Base-by-base conservation (phyloP, 495 filamentous ascomycete genomes). In the Parathielavia appendiculata region DNA sequence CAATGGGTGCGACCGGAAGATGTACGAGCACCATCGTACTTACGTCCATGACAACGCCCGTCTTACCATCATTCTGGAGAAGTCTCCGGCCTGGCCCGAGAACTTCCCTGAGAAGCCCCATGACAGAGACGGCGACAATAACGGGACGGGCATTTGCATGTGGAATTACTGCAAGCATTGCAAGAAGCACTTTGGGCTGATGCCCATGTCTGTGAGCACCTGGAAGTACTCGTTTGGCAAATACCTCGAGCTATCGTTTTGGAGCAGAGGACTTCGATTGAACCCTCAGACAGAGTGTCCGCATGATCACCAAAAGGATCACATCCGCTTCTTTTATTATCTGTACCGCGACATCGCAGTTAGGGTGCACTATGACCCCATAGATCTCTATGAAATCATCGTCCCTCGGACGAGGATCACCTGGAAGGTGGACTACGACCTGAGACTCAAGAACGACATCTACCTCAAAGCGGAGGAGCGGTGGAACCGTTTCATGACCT, bases 171-270 rank as follows among this genome's bases (percentile, higher is more conserved):
- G 95, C 75, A 93, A 93, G 62, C 78, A 89, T 17, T 97, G 95
- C 66, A 85, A 86, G 32, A 87, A 88, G 56, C 91, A 97, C 69
- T 96, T 92, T 2, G 87, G 89, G 41, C 83, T 92, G 40, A 86
- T 89, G 59, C 88, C 89, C 16, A 99, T 99, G 93, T 96, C 92
- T 0, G 86, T 90, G 51, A 91, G 81, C 67, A 96, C 90, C 2
- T 99, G 92, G 91, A 97, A 95, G 71, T 99, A 99, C 69, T 97
- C 95, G 0, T 95, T 99, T 66, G 92, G 86, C 5, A 99, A 99
- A 72, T 99, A 97, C 64, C 79, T 99, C 26, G 95, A 99, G 71
- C 76, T 99, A 16, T 93, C 90, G 4, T 97, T 97, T 66, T 97
- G 91, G 92, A 93, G 90, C 68, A 86, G 81, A 54, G 86, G 90